These are phyloP conservation scores for Candida montana DNA, from an alignment of 805 yeast genomes.

Conservation along the genomic window DNA sequence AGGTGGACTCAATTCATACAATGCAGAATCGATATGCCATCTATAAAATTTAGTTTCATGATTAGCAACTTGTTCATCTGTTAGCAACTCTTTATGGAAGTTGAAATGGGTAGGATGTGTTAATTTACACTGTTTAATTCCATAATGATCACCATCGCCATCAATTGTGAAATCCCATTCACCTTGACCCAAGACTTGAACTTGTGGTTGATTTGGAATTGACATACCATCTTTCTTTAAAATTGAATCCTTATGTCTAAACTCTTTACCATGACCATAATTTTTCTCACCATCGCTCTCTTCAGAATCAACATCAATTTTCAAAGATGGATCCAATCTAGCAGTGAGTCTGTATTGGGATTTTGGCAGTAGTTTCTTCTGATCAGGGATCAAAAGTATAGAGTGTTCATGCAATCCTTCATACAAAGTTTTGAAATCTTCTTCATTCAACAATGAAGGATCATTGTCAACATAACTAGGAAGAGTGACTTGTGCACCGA, in stretches of 20 bases:
- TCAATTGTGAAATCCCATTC: constrained; percentile 29
- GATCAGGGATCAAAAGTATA: constrained; percentile 71
- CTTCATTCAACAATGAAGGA: constrained; percentile 61
- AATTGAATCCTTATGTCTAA: constrained; percentile 60
- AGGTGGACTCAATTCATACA: constrained; percentile 83
- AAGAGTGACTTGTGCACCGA: constrained; percentile 64
- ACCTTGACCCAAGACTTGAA: constrained; percentile 86
- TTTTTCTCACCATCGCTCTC: constrained; percentile 39
- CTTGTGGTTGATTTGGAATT: constrained; percentile 82
- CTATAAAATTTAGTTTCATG: constrained; percentile 79
- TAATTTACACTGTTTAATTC: constrained; percentile 49
- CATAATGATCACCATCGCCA: constrained; percentile 39
- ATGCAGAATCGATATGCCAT: constrained; percentile 92
- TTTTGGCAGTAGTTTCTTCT: constrained; percentile 60
- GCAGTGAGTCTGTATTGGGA: constrained; percentile 75
- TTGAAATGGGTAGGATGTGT: constrained; percentile 83
- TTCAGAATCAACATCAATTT: constrained; percentile 22
- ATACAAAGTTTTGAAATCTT: constrained; percentile 56
- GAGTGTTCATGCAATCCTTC: constrained; percentile 63
- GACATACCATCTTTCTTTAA: constrained; percentile 76
- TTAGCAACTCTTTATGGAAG: constrained; percentile 66
- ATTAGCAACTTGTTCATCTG: constrained; percentile 54
- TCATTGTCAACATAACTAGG: constrained; percentile 65
- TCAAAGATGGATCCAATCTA: constrained; percentile 64
- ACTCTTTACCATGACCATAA: constrained; percentile 83